Base-by-base conservation (phyloP, 768 basidiomycete genomes). In the Calocera cornea region DNA sequence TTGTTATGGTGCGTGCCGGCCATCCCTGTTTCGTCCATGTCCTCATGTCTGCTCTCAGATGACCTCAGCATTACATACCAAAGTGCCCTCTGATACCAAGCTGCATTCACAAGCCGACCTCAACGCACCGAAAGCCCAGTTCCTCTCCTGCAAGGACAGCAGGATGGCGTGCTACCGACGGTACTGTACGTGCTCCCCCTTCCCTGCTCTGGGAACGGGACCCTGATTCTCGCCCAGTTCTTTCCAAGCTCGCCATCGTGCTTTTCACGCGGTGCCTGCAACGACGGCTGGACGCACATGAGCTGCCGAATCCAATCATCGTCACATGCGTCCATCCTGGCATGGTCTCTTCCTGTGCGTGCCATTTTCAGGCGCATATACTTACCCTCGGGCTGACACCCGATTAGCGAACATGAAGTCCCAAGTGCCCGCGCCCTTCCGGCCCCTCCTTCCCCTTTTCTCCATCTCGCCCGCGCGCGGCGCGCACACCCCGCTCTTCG, bases 1-100 rank as follows among this genome's bases (percentile, higher is more conserved):
- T 88, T 10, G 79, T 87, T 14, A 80, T 83, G 67, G 86, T 86
- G 54, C 68, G 82, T 69, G 34, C 27, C 31, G 12, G 19, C 7
- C 16, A 54, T 16, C 12, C 34, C 2, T 31, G 2, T 41, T 1
- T 60, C 14, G 11, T 10, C 10, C 27, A 24, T 24, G 10, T 27
- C 24, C 34, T 64, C 34, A 41, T 36, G 41, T 31, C 33, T 2
- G 24, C 34, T 11, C 14, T 10, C 33, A 67, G 67, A 44, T 67
- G 29, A 38, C 54, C 40, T 67, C 67, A 40, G 64, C 54, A 60
- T 60, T 60, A 33, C 54, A 60, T 60, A 60, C 54, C 54, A 60
- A 60, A 60, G 54, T 60, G 31, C 27, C 54, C 24, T 8, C 11
- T 27, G 54, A 60, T 60, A 60, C 22, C 54, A 60, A 60, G 19